These are phyloP conservation scores for Coelastrella sp. DNA, from an alignment of 139 green algal species.

Conservation along the genomic window DNA sequence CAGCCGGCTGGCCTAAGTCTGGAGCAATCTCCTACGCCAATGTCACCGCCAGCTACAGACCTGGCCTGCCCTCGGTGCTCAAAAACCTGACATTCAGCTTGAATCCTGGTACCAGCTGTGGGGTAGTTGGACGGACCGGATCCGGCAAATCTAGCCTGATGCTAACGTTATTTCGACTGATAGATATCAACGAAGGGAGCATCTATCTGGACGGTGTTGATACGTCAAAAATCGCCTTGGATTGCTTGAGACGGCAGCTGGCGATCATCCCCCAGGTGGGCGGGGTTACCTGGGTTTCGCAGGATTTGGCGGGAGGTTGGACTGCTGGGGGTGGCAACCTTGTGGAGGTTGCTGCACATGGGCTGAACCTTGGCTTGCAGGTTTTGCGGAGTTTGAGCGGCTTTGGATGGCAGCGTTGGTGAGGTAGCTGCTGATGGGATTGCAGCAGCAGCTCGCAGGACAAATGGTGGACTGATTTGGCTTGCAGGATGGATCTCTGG, in stretches of 20 bases:
- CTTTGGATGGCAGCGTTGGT: too few species aligned
- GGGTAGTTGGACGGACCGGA: slow-evolving; percentile 84
- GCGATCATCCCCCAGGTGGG: slow-evolving; percentile 85
- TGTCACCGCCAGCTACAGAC: slow-evolving; percentile 80
- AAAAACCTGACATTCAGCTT: slow-evolving; percentile 74
- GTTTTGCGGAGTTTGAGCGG: not conserved
- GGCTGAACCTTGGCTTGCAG: not conserved
- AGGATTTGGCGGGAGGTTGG: too few species aligned
- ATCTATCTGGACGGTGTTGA: slow-evolving; percentile 87
- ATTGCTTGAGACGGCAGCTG: slow-evolving; percentile 80
- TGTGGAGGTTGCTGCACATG: not conserved
- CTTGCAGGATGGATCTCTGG: too few species aligned
- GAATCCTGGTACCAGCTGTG: slow-evolving; percentile 63
- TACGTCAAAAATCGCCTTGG: slow-evolving; percentile 72
- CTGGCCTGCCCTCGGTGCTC: slow-evolving; percentile 81
- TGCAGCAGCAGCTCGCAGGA: too few species aligned
- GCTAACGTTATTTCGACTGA: slow-evolving; percentile 88
- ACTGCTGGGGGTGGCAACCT: not conserved
- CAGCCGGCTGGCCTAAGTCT: slow-evolving; percentile 73
- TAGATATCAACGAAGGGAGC: slow-evolving; percentile 74
- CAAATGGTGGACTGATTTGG: too few species aligned
- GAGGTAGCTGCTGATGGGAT: too few species aligned
- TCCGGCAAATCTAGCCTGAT: slow-evolving; percentile 86
- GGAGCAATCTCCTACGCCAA: slow-evolving; percentile 65
- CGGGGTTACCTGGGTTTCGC: not conserved